Evolutionary conservation across 495 filamentous ascomycete genomes (phyloP).

Genomic region (Aspergillus bertholletiae): DNA sequence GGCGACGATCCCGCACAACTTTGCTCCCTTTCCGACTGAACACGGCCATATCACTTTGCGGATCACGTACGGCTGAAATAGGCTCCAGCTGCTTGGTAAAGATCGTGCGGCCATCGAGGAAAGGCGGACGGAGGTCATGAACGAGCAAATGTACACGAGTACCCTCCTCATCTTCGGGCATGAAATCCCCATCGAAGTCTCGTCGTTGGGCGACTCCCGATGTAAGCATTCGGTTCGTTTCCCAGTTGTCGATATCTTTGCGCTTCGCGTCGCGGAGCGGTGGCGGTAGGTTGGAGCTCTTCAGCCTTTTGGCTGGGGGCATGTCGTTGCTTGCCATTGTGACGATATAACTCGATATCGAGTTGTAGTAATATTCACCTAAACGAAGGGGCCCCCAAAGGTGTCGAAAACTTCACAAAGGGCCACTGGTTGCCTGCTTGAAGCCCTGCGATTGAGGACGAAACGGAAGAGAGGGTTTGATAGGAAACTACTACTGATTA

Average conservation of each 20-base stretch:
- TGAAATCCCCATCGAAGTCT: slow-evolving; percentile 74
- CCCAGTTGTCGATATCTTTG: slow-evolving; percentile 95
- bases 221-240: slow-evolving; percentile 97
- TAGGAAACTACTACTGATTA: background rate
- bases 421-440: background rate
- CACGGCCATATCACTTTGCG: slow-evolving; percentile 98
- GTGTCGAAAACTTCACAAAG: background rate
- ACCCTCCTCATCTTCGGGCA: slow-evolving; percentile 87
- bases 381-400: background rate
- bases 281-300: slow-evolving; percentile 37
- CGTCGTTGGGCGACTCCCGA: slow-evolving; percentile 91
- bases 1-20: slow-evolving; percentile 84
- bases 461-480: background rate
- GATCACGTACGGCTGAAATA: slow-evolving; percentile 86
- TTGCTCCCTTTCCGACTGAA: slow-evolving; percentile 95
- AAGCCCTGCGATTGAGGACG: background rate
- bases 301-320: slow-evolving; percentile 44
- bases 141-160: slow-evolving; percentile 89
- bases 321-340: slow-evolving; percentile 38
- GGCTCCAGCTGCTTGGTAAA: slow-evolving; percentile 98
- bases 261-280: slow-evolving; percentile 60
- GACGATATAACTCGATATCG: background rate
- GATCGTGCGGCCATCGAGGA: slow-evolving; percentile 88
- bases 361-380: background rate
- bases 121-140: slow-evolving; percentile 92